Evolutionary conservation across 495 filamentous ascomycete genomes (phyloP).

Genomic region (Staphylotrichum longicolle): DNA sequence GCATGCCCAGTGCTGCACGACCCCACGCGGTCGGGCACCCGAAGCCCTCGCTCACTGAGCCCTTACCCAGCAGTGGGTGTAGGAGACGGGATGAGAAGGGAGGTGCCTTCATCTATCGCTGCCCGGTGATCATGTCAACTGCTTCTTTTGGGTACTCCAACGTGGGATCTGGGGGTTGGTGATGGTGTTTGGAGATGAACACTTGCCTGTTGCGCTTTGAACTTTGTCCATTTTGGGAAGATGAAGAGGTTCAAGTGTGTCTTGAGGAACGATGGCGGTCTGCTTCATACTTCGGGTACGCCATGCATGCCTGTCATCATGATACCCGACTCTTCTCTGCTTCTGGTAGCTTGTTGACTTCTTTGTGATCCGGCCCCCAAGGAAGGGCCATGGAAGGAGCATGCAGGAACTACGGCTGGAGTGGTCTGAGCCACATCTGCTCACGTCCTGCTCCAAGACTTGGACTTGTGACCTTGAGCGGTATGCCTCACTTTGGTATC

Average conservation of each 20-base stretch:
- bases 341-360: background rate
- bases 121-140: background rate
- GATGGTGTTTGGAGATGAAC: background rate
- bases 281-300: background rate
- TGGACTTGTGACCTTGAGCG: too few relatives aligned
- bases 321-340: background rate
- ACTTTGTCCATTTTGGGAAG: background rate
- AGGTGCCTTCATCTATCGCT: slow-evolving; percentile 3
- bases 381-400: background rate
- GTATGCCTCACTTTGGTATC: too few relatives aligned
- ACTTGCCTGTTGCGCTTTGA: background rate
- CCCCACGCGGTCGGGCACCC: too few relatives aligned
- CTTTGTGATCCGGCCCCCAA: background rate
- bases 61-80: background rate
- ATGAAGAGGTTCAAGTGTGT: background rate
- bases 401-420: background rate
- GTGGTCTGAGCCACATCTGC: background rate
- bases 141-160: background rate
- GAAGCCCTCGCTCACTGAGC: background rate
- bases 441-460: too few relatives aligned
- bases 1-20: background rate
- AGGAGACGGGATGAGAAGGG: background rate
- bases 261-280: background rate
- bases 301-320: background rate
- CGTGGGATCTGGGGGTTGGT: background rate